Evolutionary conservation across 768 basidiomycete species (phyloP), one percentile per base, ranked within the genome.

Genomic region (Glaciozyma antarctica): DNA sequence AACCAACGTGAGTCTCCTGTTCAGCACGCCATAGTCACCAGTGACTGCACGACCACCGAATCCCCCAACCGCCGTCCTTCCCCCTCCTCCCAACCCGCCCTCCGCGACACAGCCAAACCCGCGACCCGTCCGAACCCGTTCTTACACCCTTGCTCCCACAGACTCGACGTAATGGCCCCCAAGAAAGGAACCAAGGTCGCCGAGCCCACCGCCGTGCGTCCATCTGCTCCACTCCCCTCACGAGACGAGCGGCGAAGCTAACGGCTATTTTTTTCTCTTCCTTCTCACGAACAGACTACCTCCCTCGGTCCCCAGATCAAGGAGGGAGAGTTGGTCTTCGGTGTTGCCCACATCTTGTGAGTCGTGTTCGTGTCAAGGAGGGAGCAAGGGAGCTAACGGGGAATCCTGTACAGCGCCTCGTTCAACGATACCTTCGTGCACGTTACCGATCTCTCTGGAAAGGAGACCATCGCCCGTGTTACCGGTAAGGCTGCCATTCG

Each of bases 341-440:
- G 94, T 32, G 92, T 97, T 67, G 95, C 95, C 16, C 94, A 94
- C 82, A 97, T 98, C 81, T 98, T 61, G 38, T 41, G 38, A 5
- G 38, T 41, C 12, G 3, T 26, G 5, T 6, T 24, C 26, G 13
- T n/a, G 49, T n/a, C n/a, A 51, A 13, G 22, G 49, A 3, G 4
- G 5, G n/a, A 10, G 9, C 8, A 4, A 51, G 49, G 12, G 38
- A 41, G 38, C 38, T 41, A 12, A 41, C 38, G 38, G 12, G 38
- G 38, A 41, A 5, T 41, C 38, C 10, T 5, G 10, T 41, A 12
- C 38, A 41, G 38, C 74, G 94, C 95, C 48, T 94, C 91, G 64
- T 99, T 99, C 85, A 99, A 99, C 80, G 95, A 99, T 77, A 99
- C 95, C 64, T 98, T 98, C 78, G 95, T 99, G 73, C 95, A 99